Conservation (phyloP, 306 rosid species). For the Vicia villosa region DNA sequence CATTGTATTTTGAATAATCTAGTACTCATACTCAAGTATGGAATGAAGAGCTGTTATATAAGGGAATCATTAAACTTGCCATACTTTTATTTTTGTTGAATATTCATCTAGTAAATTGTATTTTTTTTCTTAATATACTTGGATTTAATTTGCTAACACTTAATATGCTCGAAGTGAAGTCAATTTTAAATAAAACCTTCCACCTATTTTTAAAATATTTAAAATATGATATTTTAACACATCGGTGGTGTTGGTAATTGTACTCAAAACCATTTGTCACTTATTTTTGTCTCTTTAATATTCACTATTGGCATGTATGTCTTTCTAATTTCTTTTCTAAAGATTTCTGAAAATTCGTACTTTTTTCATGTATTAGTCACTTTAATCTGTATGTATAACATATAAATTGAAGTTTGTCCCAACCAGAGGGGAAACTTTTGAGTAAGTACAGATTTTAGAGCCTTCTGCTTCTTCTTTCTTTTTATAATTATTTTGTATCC, state of each 20-base stretch:
- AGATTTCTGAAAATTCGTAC: conserved; percentile 2
- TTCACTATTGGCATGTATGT: background rate
- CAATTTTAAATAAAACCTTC: background rate
- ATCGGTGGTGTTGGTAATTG: conserved; percentile 8
- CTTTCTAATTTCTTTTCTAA: background rate
- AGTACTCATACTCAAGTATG: background rate
- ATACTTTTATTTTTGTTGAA: conserved; percentile 4
- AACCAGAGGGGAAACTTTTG: too few species aligned
- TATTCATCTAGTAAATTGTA: background rate
- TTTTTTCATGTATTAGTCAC: background rate
- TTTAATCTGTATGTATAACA: background rate
- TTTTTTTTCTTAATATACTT: background rate
- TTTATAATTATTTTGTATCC: background rate
- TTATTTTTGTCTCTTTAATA: background rate
- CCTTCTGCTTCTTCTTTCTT: background rate
- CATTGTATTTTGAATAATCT: background rate
- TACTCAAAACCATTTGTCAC: background rate
- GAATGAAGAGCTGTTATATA: background rate
- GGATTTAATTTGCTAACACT: background rate
- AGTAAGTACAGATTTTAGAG: background rate
- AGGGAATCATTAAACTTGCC: background rate
- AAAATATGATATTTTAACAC: background rate
- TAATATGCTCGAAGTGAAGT: background rate
- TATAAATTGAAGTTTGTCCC: too few species aligned
- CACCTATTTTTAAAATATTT: background rate